These are phyloP conservation scores for Kentomonas sorsogonicus DNA, from an alignment of 208 protist genomes.

Conservation along the genomic window DNA sequence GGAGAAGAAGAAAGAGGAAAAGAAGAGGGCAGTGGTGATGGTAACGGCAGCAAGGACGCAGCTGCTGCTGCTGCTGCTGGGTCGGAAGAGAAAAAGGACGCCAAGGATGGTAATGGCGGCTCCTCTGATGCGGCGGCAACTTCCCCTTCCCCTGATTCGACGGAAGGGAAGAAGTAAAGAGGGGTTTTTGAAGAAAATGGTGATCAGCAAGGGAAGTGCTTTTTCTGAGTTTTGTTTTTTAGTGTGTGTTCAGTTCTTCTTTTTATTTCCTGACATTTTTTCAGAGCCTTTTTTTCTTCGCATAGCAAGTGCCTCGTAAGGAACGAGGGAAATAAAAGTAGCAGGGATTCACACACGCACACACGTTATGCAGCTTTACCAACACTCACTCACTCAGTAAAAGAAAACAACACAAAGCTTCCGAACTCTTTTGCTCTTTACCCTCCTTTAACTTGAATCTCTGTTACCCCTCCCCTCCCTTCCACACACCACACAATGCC, in stretches of 20 bases:
- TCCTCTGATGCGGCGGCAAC: no score
- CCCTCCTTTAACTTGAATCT: no score
- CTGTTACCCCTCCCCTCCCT: no score
- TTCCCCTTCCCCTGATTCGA: background rate
- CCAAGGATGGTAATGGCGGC: background rate
- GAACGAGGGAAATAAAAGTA: background rate
- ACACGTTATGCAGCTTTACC: no score
- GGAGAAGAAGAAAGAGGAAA: slow-evolving; percentile 16
- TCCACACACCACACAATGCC: no score
- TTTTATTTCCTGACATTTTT: slow-evolving; percentile 8
- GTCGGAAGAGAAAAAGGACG: background rate
- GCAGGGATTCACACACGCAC: no score
- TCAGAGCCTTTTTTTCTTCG: background rate
- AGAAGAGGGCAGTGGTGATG: background rate
- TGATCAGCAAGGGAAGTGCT: background rate
- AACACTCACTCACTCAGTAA: no score
- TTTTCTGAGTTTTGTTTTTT: background rate
- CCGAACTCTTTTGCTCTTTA: no score
- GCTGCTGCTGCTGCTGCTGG: background rate
- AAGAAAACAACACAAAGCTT: no score
- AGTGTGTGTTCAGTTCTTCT: background rate
- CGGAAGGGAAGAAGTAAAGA: slow-evolving; percentile 1
- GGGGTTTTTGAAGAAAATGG: background rate
- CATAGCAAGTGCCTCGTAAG: background rate
- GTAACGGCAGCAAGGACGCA: background rate